Evolutionary conservation across 2,329 filamentous ascomycete species (phyloP), one percentile per base, ranked within the genome.

Genomic region (Pyrenophora tritici-repentis): DNA sequence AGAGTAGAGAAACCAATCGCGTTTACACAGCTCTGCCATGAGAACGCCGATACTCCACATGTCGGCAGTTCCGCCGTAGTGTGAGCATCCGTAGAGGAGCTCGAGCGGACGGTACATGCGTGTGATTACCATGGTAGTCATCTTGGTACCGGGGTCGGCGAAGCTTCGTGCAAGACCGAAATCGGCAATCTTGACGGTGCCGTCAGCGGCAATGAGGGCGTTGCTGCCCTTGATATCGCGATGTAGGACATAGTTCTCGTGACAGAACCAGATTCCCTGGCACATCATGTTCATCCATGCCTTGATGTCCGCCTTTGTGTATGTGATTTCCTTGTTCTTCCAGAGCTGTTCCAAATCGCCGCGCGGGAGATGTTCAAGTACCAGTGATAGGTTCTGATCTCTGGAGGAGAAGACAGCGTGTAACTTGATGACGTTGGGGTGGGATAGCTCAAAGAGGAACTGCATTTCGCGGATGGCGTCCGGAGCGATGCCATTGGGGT

Each of bases 191-290:
- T 97, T 97, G 68, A 99, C 86, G 68, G 93, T 90, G 41, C 94
- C 93, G 70, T 96, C 90, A 35, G 90, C 89, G 17, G 91, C 91
- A 65, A 99, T 96, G 53, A 99, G 82, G 75, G 97, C 79, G 78
- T 99, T 99, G 83, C 97, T 97, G 40, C 93, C 93, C 77, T 99
- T 99, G 80, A 99, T 97, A 79, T 99, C 94, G 64, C 94, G 90
- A 76, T 99, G 94, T 24, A 99, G 82, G 14, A 99, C 85, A 65
- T 88, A 93, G 73, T 94, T 95, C 71, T 92, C 90, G 75, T 99
- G 94, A 75, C 94, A 97, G 79, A 96, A 99, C 87, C 91, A 96
- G 22, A 97, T 86, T 20, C 89, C 94, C 35, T 93, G 86, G 22
- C 84, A 84, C n/a, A 97, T 83, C 94, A 97, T 97, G 58, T 89